Evolutionary conservation across 306 rosid species (phyloP), one percentile per base, ranked within the genome.

Genomic region (Begonia peltatifolia): DNA sequence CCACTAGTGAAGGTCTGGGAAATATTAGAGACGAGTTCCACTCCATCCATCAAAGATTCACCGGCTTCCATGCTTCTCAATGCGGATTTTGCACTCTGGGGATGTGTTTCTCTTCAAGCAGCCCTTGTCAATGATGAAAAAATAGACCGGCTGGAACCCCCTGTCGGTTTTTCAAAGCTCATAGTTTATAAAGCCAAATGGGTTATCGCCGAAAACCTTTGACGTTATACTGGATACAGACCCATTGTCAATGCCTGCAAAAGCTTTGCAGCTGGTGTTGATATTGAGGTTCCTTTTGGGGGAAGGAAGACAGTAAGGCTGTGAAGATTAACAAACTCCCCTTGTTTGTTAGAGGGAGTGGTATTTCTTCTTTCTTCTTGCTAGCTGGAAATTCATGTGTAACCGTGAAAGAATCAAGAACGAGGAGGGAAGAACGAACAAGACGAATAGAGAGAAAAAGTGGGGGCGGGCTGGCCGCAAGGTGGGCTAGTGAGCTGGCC

Each of bases 81-180:
- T 90, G 97, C 54, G 97, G 92, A 42, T 90, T 78, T 22, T 85
- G 95, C 62, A 90, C 97, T 58, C 97, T 94, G 3, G 95, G 97
- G 43, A 75, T 90, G 81, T 90, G 80, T 62, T 65, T 90, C 97
- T 2, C 79, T 90, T 61, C 67, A 64, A 43, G 81, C 71, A 8
- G 74, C 94, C 47, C 94, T 90, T 50, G 73, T 83, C 58, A 76
- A 78, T 44, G 90, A 94, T 14, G 74, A 90, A 16, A 85, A 83
- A 65, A 58, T 65, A 42, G 20, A 71, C 50, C 63, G 69, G 23
- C 68, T 63, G 0, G 79, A 78, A 3, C 80, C 97, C 41, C 75
- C 79, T 18, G 10, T 68, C 0, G 94, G 94, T 0, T 80, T 90
- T 71, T 90, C 97, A 16, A 90, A 90, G 55, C 20, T 85, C 42